Base-by-base conservation (phyloP, 192 early-diverging fungal genomes). In the Coemansia sp. region DNA sequence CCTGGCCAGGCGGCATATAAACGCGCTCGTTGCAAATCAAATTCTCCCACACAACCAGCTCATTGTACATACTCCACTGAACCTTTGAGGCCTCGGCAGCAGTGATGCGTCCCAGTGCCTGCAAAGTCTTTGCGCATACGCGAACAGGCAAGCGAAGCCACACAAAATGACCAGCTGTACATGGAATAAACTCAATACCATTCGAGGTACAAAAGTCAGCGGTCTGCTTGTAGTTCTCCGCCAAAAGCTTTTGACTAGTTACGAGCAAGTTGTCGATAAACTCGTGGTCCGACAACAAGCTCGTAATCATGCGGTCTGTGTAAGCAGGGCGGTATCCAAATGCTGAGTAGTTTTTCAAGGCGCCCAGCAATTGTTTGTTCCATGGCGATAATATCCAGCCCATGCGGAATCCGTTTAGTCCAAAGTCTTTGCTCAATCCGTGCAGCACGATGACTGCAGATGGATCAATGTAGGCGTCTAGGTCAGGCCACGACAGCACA, bases 361-460 rank as follows among this genome's bases (percentile, higher is more conserved):
- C 67, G 5, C n/a, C 40, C 20, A 74, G n/a, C n/a, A 85, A 40
- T 8, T 82, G 69, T 42, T 74, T 69, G 77, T 92, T 90, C 83
- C 84, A 89, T 1, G 89, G 90, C 22, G 85, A 90, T 16, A 93
- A 67, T 18, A 88, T 51, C 60, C 86, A 88, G 24, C 88, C 93
- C 55, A 89, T 77, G 44, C 93, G 89, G 69, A 91, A 82, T 5
- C 93, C 93, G 71, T 91, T 92, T 40, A 92, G 74, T 20, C 88
- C 84, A 86, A 96, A 95, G 77, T 93, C 95, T 79, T 96, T 96
- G 70, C 90, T 92, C 66, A 96, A 73, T 20, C 91, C 88, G 77
- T 93, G 95, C 31, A 94, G 67, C 29, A 95, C 86, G 61, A 94
- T 88, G 15, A 92, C 84, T 27, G 85, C 65, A 0, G 82, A 65